Evolutionary conservation across 371 early-diverging fungal species (phyloP).

Genomic region (Globomyces sp.): DNA sequence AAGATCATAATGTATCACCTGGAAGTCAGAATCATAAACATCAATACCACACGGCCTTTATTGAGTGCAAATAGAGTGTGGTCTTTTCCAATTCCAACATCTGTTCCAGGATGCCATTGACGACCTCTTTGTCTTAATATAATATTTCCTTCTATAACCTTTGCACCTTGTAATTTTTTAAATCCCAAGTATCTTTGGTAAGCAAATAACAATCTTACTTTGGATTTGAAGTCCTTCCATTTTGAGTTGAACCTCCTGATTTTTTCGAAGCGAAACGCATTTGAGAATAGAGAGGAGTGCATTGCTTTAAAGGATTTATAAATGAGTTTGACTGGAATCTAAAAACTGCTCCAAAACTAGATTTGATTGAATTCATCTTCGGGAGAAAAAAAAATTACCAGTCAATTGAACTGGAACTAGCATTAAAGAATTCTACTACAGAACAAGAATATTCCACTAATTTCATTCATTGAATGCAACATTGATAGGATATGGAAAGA

Average conservation of each 20-base stretch:
- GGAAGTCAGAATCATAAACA: neutral
- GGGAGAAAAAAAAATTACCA: too few species aligned
- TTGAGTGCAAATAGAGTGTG: constrained; percentile 84
- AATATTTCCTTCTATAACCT: constrained; percentile 75
- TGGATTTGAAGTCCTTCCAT: constrained; percentile 92
- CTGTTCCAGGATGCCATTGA: constrained; percentile 82
- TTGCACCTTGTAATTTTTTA: constrained; percentile 80
- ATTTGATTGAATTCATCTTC: too few species aligned
- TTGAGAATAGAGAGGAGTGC: constrained; percentile 41
- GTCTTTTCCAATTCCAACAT: constrained; percentile 88
- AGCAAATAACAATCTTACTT: constrained; percentile 34
- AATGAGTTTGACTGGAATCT: neutral
- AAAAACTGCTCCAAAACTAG: too few species aligned
- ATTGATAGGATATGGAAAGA: too few species aligned
- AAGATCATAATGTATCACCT: constrained; percentile 67
- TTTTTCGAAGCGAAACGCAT: constrained; percentile 91
- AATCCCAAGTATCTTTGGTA: constrained; percentile 70
- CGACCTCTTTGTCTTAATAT: constrained; percentile 93
- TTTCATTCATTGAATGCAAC: too few species aligned
- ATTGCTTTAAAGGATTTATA: neutral
- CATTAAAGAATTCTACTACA: too few species aligned
- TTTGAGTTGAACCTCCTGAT: constrained; percentile 87
- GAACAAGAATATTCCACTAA: too few species aligned
- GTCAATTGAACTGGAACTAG: too few species aligned
- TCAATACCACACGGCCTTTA: constrained; percentile 73